Base-by-base conservation (phyloP, 768 basidiomycete species). In the Leucocoprinus leucothites region DNA sequence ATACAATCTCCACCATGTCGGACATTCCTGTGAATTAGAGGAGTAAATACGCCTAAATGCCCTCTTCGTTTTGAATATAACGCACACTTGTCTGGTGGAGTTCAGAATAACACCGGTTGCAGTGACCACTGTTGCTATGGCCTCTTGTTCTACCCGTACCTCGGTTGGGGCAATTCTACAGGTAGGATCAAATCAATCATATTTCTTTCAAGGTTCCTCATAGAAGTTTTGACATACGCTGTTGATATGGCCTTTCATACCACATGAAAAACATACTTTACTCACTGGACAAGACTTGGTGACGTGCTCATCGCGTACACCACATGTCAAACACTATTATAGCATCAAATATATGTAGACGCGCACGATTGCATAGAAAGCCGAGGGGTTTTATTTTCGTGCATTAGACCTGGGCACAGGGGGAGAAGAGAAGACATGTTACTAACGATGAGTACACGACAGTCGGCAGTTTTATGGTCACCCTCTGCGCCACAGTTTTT, bases 171-270 rank as follows among this genome's bases (percentile, higher is more conserved):
- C 88, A 91, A n/a, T 77, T 80, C 86, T 89, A 62, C 11, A 31
- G 18, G n/a, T 8, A 11, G 13, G 28, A n/a, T n/a, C n/a, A n/a
- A n/a, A n/a, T n/a, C n/a, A n/a, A n/a, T n/a, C n/a, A n/a, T n/a
- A n/a, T n/a, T n/a, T n/a, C n/a, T n/a, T n/a, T n/a, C n/a, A n/a
- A n/a, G n/a, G n/a, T n/a, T n/a, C n/a, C n/a, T n/a, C n/a, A n/a
- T n/a, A n/a, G n/a, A n/a, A n/a, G n/a, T n/a, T n/a, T 34, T 2
- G 11, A 67, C 79, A 47, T 60, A 89, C 90, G 54, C 72, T 76
- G 59, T 79, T 88, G 52, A 91, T 81, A 63, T 91, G 90, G 1
- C 91, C 91, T 65, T 87, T 89, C 87, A 90, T 89, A 14, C 87
- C 87, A 61, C 91, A 93, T 2, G 75, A 79, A 62, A 82, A 92